Base-by-base conservation (phyloP, 2,329 filamentous ascomycete species). In the Cladosporium halotolerans region DNA sequence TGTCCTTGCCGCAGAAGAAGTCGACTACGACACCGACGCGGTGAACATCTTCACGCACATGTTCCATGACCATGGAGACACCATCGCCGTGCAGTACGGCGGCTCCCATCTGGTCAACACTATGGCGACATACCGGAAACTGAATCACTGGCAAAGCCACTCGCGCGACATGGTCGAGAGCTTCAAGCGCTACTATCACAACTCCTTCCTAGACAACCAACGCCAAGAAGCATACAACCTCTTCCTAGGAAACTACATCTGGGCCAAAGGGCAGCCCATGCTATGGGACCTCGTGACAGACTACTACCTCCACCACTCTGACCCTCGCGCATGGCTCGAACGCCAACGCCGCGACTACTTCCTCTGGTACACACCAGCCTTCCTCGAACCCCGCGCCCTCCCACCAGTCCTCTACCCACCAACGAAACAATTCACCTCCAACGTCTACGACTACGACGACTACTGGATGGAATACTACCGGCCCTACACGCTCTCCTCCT, bases 151-250 rank as follows among this genome's bases (percentile, higher is more conserved):
- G 93, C 95, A 90, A 19, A 96, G 89, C 63, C 90, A 96, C 69
- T 96, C 92, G 2, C 82, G 93, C 60, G 93, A 99, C 69, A 97
- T 99, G 92, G 91, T 99, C 18, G 93, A 99, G 72, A 96, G 89
- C 68, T 96, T 99, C 76, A 99, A 97, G 70, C 83, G 93, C 28
- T 99, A 97, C 70, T 99, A 99, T 71, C 96, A 97, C 73, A 99
- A 99, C 66, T 95, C 92, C 0, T 99, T 99, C 68, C 80, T 99
- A 8, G 93, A 99, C 69, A 91, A 87, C n/a, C 93, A 99, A 67
- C 84, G 93, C 32, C 93, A 99, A 71, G 93, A 99, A 71, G 93
- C 93, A 0, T 97, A 97, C 70, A 99, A 99, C 62, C 76, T 99
- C 9, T 99, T 99, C 66, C 79, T 99, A 1, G 93, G 93, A 6